These are phyloP conservation scores for Rhododendron vialii DNA, from an alignment of 148 eudicot genomes.

Conservation along the genomic window DNA sequence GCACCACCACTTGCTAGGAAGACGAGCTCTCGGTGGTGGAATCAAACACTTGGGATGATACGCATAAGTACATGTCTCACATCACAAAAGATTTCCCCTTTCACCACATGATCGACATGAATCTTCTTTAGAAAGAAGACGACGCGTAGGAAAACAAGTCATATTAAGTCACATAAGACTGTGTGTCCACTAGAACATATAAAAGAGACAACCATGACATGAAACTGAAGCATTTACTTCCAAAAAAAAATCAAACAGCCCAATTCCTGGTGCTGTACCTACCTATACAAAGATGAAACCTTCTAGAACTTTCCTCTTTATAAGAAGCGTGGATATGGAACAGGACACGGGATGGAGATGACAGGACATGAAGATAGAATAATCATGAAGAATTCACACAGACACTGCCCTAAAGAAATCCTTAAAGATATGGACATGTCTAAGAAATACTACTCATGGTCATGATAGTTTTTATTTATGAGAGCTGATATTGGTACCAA, in stretches of 20 bases:
- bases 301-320: neutral
- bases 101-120: constrained; percentile 68
- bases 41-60: constrained; percentile 86
- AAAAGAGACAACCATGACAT: neutral
- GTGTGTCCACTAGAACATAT: neutral
- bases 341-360: neutral
- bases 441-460: neutral
- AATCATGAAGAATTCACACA: neutral
- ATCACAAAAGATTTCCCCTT: constrained; percentile 45
- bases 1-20: constrained; percentile 76
- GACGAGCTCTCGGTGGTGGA: constrained; percentile 68
- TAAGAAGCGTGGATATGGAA: neutral
- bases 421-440: neutral
- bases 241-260: neutral
- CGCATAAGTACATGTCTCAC: constrained; percentile 72
- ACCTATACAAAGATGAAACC: neutral
- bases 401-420: neutral
- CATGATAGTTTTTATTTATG: neutral
- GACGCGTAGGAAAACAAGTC: constrained; percentile 1
- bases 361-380: neutral
- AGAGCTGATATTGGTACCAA: no score
- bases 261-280: neutral
- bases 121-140: constrained; percentile 52
- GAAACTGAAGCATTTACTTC: neutral
- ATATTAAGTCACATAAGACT: neutral